Percentiles rank a stretch among this genome's conserved stretches.
These are phyloP conservation scores for Pseudomonodictys pantanalensis DNA, from an alignment of 495 filamentous ascomycete genomes.

Conservation along the genomic window DNA sequence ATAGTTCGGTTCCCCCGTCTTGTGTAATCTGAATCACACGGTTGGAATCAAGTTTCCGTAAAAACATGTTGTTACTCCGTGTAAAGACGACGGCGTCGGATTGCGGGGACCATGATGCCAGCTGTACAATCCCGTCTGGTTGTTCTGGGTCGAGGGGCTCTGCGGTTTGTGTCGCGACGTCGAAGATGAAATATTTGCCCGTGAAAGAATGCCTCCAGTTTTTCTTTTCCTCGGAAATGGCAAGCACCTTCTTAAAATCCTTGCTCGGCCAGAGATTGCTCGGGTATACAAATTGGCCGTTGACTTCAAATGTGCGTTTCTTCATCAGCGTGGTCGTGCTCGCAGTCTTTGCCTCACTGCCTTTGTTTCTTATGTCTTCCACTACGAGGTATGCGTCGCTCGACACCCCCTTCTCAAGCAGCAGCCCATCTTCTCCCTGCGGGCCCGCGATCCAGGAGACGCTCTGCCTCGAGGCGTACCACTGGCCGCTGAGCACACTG, in stretches of 20 bases:
- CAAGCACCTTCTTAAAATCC: constrained; percentile 78
- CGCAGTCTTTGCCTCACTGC: constrained; percentile 36
- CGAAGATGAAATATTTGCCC: constrained; percentile 88
- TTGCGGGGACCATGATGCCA: constrained; percentile 86
- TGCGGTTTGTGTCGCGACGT: constrained; percentile 76
- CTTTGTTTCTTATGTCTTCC: constrained; percentile 71
- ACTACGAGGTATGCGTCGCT: constrained; percentile 72
- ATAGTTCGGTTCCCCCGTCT: constrained; percentile 80
- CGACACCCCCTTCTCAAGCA: constrained; percentile 63
- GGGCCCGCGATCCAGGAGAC: constrained; percentile 88
- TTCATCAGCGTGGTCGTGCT: constrained; percentile 72
- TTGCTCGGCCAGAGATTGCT: constrained; percentile 69
- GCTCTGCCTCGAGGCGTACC: constrained; percentile 63
- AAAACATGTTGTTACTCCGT: constrained; percentile 79
- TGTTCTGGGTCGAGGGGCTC: constrained; percentile 73
- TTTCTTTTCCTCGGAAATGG: constrained; percentile 63
- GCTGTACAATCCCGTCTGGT: constrained; percentile 66
- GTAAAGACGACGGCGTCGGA: constrained; percentile 85
- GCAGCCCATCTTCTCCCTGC: constrained; percentile 79
- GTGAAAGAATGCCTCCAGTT: constrained; percentile 90
- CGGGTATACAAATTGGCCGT: constrained; percentile 51
- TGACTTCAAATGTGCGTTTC: constrained; percentile 57
- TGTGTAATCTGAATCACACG: constrained; percentile 70
- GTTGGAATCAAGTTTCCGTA: constrained; percentile 65
- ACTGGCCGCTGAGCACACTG: constrained; percentile 70